Conservation (phyloP, 257 asterid species). For the Solanum dulcamara region DNA sequence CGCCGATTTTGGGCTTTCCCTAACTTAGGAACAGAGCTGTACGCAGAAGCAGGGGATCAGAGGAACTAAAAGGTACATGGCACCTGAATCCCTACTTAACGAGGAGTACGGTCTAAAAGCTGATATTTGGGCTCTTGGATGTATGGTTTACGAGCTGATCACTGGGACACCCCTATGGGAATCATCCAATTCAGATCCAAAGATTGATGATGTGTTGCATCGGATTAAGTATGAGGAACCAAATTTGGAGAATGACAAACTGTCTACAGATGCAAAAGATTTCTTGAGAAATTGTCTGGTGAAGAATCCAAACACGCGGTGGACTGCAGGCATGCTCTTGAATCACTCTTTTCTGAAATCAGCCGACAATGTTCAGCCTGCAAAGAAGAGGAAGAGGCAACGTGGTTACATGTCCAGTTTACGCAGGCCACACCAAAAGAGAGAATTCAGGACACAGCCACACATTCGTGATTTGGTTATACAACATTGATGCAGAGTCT, state of each 20-base stretch:
- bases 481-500: background rate
- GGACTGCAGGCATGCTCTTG: background rate
- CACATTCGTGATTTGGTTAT: background rate
- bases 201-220: background rate
- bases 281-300: background rate
- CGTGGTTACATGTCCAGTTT: background rate
- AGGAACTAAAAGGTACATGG: conserved; percentile 5
- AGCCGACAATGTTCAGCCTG: background rate
- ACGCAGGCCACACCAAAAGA: background rate
- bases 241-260: background rate
- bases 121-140: conserved; percentile 13
- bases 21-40: background rate
- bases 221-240: background rate
- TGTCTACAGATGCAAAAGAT: background rate
- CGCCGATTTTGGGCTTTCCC: background rate
- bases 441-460: background rate
- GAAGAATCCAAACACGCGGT: background rate
- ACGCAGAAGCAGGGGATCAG: background rate
- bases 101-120: background rate
- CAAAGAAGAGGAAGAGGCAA: background rate
- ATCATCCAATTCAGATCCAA: background rate
- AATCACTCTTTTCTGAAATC: background rate
- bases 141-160: conserved; percentile 5
- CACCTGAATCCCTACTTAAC: background rate
- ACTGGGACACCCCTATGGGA: background rate